Evolutionary conservation across 192 early-diverging fungal species (phyloP).

Genomic region (Backusella westeae): DNA sequence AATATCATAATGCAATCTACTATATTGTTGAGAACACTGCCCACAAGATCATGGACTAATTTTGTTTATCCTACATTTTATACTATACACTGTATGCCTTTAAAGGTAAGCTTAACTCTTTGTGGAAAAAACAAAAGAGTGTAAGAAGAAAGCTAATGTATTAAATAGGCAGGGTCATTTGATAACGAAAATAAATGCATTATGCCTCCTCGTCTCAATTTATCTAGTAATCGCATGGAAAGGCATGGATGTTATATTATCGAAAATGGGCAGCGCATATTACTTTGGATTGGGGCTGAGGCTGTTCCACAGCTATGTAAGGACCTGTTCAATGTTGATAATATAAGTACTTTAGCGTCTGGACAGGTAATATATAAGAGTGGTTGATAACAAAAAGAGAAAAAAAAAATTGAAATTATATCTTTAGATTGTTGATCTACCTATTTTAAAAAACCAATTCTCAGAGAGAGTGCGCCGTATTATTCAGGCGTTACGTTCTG

Average conservation of each 20-base stretch:
- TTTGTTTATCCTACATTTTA: constrained; percentile 65
- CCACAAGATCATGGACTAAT: constrained; percentile 55
- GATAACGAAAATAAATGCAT: constrained; percentile 39
- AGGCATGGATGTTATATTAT: constrained; percentile 74
- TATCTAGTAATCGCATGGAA: constrained; percentile 69
- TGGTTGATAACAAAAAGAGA: neutral
- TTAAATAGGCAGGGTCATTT: neutral
- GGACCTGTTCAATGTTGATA: constrained; percentile 59
- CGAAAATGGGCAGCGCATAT: constrained; percentile 64
- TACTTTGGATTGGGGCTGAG: constrained; percentile 72
- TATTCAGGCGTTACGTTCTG: constrained; percentile 31
- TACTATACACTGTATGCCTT: constrained; percentile 64
- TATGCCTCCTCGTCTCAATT: constrained; percentile 66
- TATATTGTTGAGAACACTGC: constrained; percentile 60
- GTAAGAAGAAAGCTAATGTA: neutral
- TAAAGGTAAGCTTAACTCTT: constrained; percentile 40
- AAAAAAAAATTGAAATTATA: neutral
- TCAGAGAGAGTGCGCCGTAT: constrained; percentile 57
- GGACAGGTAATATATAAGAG: constrained; percentile 19
- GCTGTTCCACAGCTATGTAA: constrained; percentile 54
- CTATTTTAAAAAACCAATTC: constrained; percentile 51
- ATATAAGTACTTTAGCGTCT: constrained; percentile 56
- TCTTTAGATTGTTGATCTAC: constrained; percentile 17
- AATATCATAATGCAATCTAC: constrained; percentile 64
- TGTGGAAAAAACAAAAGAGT: neutral